These are phyloP conservation scores for Ogataea hybrid DNA, from an alignment of 1,139 yeast species.

Conservation along the genomic window DNA sequence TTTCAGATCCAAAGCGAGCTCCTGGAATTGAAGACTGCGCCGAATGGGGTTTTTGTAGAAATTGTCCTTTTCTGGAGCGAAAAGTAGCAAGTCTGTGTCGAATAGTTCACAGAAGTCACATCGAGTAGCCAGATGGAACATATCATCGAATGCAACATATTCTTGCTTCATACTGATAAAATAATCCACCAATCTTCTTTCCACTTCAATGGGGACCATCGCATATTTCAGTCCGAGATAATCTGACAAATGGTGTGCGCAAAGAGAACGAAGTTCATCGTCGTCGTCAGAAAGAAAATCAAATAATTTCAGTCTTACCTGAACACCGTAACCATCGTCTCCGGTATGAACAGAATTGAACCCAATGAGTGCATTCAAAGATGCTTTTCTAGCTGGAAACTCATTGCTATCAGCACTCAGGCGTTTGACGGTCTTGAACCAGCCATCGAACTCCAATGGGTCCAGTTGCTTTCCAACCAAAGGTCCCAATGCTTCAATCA, in stretches of 20 bases:
- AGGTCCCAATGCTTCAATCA: slow-evolving; percentile 51
- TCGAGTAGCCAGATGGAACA: slow-evolving; percentile 14
- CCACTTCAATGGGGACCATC: slow-evolving; percentile 34
- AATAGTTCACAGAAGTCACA: slow-evolving; percentile 6
- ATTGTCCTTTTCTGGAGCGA: slow-evolving; percentile 51
- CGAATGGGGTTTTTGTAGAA: slow-evolving; percentile 42
- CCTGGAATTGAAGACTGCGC: slow-evolving; percentile 11
- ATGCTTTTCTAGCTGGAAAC: slow-evolving; percentile 45
- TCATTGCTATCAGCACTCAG: slow-evolving; percentile 44
- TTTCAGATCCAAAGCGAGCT: neutral
- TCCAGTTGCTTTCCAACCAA: slow-evolving; percentile 31
- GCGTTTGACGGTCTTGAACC: slow-evolving; percentile 34
- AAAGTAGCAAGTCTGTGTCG: slow-evolving; percentile 33
- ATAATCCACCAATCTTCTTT: slow-evolving; percentile 26
- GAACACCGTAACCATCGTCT: slow-evolving; percentile 5
- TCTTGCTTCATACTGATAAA: slow-evolving; percentile 12
- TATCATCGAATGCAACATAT: neutral
- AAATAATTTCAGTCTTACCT: slow-evolving; percentile 34
- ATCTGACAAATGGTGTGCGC: slow-evolving; percentile 36
- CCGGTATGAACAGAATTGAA: slow-evolving; percentile 19
- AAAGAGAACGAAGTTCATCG: slow-evolving; percentile 41
- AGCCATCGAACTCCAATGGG: slow-evolving; percentile 22
- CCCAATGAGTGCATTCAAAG: slow-evolving; percentile 44
- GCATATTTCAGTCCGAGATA: slow-evolving; percentile 25
- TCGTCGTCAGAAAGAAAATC: slow-evolving; percentile 61